Evolutionary conservation across 2,329 filamentous ascomycete genomes (phyloP).

Genomic region (Fusarium nisikadoi): DNA sequence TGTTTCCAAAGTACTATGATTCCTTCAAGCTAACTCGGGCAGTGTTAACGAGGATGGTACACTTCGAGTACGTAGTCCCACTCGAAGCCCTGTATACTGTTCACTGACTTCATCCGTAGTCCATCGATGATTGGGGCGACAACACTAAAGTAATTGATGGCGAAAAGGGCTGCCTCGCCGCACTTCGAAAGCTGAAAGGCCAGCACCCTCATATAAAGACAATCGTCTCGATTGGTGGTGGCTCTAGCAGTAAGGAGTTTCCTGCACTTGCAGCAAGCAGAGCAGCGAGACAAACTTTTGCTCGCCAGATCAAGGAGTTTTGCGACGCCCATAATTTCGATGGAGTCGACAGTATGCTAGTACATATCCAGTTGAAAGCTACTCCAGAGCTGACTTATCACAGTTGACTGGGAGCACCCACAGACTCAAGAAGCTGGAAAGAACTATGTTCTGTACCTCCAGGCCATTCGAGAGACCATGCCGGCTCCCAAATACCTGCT

Average conservation of each 20-base stretch:
- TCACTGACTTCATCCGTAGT: slow-evolving; percentile 35
- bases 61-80: slow-evolving; percentile 52
- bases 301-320: slow-evolving; percentile 62
- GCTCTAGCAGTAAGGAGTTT: slow-evolving; percentile 70
- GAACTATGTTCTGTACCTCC: slow-evolving; percentile 68
- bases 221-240: slow-evolving; percentile 73
- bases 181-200: slow-evolving; percentile 67
- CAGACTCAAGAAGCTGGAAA: slow-evolving; percentile 61
- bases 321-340: slow-evolving; percentile 69
- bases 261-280: slow-evolving; percentile 63
- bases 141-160: slow-evolving; percentile 69
- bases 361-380: too few relatives aligned
- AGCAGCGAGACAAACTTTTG: slow-evolving; percentile 63
- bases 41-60: slow-evolving; percentile 50
- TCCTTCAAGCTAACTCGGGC: slow-evolving; percentile 14
- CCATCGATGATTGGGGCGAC: slow-evolving; percentile 72
- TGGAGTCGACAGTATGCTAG: slow-evolving; percentile 68
- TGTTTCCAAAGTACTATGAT: background rate
- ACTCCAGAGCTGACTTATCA: background rate
- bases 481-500: slow-evolving; percentile 67
- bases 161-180: slow-evolving; percentile 67
- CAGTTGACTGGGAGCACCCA: slow-evolving; percentile 78
- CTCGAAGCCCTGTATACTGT: background rate
- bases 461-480: slow-evolving; percentile 63
- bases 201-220: slow-evolving; percentile 66